Evolutionary conservation across 176 grass and related monocot genomes (phyloP), one percentile per base, ranked within the genome.

Genomic region (Themeda triandra): DNA sequence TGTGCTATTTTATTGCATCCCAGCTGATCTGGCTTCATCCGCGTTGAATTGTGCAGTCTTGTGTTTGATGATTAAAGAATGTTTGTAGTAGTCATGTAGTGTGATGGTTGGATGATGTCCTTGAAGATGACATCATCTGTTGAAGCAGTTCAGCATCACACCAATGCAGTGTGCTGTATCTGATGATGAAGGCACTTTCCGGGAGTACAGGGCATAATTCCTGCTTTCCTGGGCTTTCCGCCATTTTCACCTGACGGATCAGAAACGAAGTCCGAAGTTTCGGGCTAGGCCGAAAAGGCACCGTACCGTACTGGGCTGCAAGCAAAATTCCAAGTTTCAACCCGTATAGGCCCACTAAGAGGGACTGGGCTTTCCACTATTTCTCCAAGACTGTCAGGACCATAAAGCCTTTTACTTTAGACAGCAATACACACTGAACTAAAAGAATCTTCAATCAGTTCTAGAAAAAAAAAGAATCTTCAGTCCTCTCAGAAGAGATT

Each of bases 91-190:
- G 6, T 54, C 51, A 54, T n/a, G 21, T 56, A 53, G 75, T 80
- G 75, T 48, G 37, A 74, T 71, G 58, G 82, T 67, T 75, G 69
- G 25, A 44, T 80, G 13, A 64, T 51, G 27, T 56, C 21, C 62
- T 23, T 60, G 19, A 68, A 30, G 35, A 54, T 6, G 45, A 13
- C 21, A 73, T 30, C 7, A 21, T 33, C 71, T 72, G 67, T 63
- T 29, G 84, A 63, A 68, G 40, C 53, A 79, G 84, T 86, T 80
- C 40, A 48, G 31, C 7, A 59, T 69, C 73, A 13, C 63, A 51
- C 10, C 58, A 13, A 39, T 28, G 15, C 15, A 36, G 42, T 21
- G 45, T 58, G 82, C n/a, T 66, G 41, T 59, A 12, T 70, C 45
- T 45, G 81, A 27, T 49, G 27, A 83, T 11, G 46, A 21, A 7